Base-by-base conservation (phyloP, 2,329 filamentous ascomycete genomes). In the Helotiales sp. region DNA sequence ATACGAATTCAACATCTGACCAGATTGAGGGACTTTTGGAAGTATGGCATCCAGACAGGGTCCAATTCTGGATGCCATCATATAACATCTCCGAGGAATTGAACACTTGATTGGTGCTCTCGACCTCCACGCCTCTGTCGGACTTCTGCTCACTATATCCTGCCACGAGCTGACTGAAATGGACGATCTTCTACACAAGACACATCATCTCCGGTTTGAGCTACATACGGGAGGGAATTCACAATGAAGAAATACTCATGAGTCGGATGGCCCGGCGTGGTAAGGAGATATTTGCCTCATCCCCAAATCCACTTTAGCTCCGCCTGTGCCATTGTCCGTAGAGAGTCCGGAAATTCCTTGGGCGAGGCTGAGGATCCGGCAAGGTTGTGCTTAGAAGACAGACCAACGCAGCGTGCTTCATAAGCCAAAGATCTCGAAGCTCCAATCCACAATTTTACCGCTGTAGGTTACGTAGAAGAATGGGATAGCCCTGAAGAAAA, bases 361-460 rank as follows among this genome's bases (percentile, higher is more conserved):
- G 48, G 58, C 52, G 57, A 55, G 51, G 58, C 55, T 54, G 58
- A 52, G 50, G 22, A 46, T 27, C 47, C 42, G 40, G 17, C 38
- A 29, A 15, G 25, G 40, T 40, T 29, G 13, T 53, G 55, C 51
- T 50, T 59, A 56, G 57, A 55, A 52, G 27, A 54, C 33, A 50
- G 27, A 47, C 58, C 44, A 30, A 57, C 54, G 60, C 60, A 57
- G 17, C 25, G 12, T 55, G 60, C 54, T 62, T 62, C 27, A 55
- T 58, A 58, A 62, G 55, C 55, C 52, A 61, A 52, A 54, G 29
- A 33, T 49, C 36, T 30, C 9, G 9, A 27, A 30, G 52, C 36
- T 51, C 34, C 24, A 46, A 51, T 52, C 55, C 53, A 58, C 40
- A 59, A 31, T 59, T 61, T 55, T 59, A 47, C 59, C 59, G 56